These are phyloP conservation scores for Coffea eugenioides DNA, from an alignment of 257 asterid species.

Conservation along the genomic window DNA sequence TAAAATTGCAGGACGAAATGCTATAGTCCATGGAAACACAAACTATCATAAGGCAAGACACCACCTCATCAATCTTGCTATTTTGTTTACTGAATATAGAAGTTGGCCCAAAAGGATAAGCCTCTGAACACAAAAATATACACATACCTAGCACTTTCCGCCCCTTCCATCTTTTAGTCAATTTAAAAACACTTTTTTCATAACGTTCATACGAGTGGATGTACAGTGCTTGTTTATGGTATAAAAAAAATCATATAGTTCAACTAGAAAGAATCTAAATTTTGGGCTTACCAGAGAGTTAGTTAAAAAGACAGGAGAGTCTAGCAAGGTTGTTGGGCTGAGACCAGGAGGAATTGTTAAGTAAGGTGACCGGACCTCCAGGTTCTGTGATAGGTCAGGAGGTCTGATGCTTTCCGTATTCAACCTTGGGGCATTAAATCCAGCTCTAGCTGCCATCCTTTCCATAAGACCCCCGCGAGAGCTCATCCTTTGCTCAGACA, in stretches of 20 bases:
- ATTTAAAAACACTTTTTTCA: not conserved
- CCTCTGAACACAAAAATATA: not conserved
- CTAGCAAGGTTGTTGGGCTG: constrained; percentile 81
- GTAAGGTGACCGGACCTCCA: constrained; percentile 59
- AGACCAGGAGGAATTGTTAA: constrained; percentile 79
- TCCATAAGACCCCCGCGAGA: constrained; percentile 68
- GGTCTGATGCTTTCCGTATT: constrained; percentile 60
- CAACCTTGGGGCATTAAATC: constrained; percentile 77
- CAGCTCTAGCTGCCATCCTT: constrained; percentile 85
- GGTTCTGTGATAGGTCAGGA: constrained; percentile 42
- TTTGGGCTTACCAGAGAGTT: constrained; percentile 55
- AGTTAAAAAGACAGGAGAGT: constrained; percentile 75
- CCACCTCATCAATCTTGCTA: not conserved
- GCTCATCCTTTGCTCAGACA: constrained; percentile 37
- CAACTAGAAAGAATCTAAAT: not conserved
- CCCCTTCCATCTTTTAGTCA: not conserved
- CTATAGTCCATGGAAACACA: not conserved
- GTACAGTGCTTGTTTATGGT: not conserved
- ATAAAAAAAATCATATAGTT: not conserved
- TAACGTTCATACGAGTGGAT: not conserved
- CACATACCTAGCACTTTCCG: not conserved
- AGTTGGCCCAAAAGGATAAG: not conserved
- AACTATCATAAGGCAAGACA: constrained; percentile 1
- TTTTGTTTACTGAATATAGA: not conserved
- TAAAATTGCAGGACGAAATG: not conserved